Percentiles rank a stretch among this genome's conserved stretches.
Conservation (phyloP, 192 early-diverging fungal species). For the Podila verticillata region DNA sequence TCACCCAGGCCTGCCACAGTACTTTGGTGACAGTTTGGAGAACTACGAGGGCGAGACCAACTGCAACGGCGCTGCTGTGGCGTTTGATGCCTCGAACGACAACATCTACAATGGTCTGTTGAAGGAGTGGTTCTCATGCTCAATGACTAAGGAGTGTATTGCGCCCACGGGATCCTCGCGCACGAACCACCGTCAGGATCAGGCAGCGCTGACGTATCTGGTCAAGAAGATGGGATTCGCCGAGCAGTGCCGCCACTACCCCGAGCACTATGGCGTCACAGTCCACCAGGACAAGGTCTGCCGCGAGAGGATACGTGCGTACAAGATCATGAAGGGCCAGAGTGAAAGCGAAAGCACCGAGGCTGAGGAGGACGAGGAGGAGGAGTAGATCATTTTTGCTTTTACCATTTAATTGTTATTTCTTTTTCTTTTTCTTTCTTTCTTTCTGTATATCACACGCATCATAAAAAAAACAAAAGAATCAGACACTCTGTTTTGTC, state of each 20-base stretch:
- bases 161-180: conserved; percentile 60
- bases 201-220: conserved; percentile 61
- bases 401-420: neutral
- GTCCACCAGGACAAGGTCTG: conserved; percentile 62
- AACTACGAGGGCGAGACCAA: conserved; percentile 50
- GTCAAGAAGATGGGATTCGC: conserved; percentile 43
- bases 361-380: conserved; percentile 3
- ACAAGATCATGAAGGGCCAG: conserved; percentile 47
- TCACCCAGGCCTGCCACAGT: conserved; percentile 57
- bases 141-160: conserved; percentile 57
- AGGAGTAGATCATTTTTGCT: neutral
- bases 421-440: neutral
- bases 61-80: conserved; percentile 64
- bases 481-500: neutral
- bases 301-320: conserved; percentile 50
- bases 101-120: conserved; percentile 52
- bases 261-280: conserved; percentile 57
- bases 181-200: conserved; percentile 66
- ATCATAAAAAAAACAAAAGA: neutral
- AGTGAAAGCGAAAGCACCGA: neutral
- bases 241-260: conserved; percentile 51
- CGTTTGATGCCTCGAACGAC: conserved; percentile 54
- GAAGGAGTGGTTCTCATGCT: conserved; percentile 57
- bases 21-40: conserved; percentile 41
- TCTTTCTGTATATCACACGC: neutral